Conservation (phyloP, 805 yeast genomes). For the Maudiozyma serrabonitensis region DNA sequence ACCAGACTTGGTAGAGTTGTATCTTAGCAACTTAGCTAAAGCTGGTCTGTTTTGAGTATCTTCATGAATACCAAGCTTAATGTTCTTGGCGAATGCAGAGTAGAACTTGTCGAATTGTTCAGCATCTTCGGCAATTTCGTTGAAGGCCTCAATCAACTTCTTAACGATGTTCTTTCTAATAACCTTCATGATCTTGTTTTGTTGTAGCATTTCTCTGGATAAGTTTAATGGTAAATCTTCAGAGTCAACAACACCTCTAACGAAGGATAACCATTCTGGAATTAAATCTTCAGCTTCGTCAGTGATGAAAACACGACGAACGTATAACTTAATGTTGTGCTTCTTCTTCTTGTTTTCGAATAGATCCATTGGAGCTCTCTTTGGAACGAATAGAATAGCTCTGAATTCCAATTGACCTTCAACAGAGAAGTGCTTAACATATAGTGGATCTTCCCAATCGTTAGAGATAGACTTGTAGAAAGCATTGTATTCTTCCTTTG, state of each 20-base stretch:
- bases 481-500: constrained; percentile 97
- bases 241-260: constrained; percentile 98
- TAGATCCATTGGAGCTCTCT: constrained; percentile 98
- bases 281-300: constrained; percentile 99
- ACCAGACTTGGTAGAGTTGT: constrained; percentile 88
- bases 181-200: constrained; percentile 98
- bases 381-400: constrained; percentile 95
- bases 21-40: constrained; percentile 92
- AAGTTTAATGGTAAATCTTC: constrained; percentile 99
- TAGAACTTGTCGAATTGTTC: constrained; percentile 98
- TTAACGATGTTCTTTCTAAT: constrained; percentile 98
- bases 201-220: constrained; percentile 99
- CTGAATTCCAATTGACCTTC: constrained; percentile 99
- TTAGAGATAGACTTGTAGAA: constrained; percentile 98
- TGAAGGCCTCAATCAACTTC: constrained; percentile 96
- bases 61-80: constrained; percentile 98
- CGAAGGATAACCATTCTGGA: constrained; percentile 97
- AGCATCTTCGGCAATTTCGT: constrained; percentile 97
- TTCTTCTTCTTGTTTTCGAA: constrained; percentile 99
- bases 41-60: constrained; percentile 95
- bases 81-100: constrained; percentile 94
- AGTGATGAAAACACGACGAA: constrained; percentile 98
- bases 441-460: constrained; percentile 99
- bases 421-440: constrained; percentile 98
- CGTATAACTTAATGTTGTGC: constrained; percentile 96